Evolutionary conservation across 148 eudicot genomes (phyloP), one percentile per base, ranked within the genome.

Genomic region (Polygonum aviculare): DNA sequence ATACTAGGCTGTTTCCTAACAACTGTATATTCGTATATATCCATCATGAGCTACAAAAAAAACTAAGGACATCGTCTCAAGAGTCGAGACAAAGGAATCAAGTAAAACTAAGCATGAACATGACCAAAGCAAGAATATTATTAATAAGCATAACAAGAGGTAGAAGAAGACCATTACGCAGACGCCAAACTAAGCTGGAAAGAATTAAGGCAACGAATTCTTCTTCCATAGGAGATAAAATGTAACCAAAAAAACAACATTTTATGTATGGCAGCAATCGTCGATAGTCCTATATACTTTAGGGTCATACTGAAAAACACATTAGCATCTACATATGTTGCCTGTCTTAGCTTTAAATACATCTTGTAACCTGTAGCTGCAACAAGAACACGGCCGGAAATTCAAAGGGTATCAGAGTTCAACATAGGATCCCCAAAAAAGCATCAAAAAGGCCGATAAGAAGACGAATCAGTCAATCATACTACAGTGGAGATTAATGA

Each of bases 341-440:
- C 72, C 72, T 67, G 72, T 67, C 44, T 67, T 35, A 33, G 21
- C 45, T 21, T 67, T 67, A 35, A 45, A 67, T 36, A 67, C 36
- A 35, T 67, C 72, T 67, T 67, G 72, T 67, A 14, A 21, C 72
- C 72, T 67, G 44, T 45, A 67, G 72, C 72, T 67, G 72, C 72
- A 31, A 22, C 0, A 4, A 60, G 26, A 31, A 60, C 26, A 26
- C 9, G 36, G 12, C 69, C 11, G 12, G 10, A 26, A 22, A 60
- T 60, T 7, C 36, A 22, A 60, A 26, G 38, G 11, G 2, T 26
- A 3, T 26, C 3, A 57, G 63, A n/a, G 63, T 7, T 6, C 12
- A 3, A 7, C 7, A 57, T 19, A 57, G 21, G 63, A 57, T 7
- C 21, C 11, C 26, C 6, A 12, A 52, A 12, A 54, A 57, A 10